Conservation (phyloP, 2,329 filamentous ascomycete genomes). For the Conoideocrella luteorostrata region DNA sequence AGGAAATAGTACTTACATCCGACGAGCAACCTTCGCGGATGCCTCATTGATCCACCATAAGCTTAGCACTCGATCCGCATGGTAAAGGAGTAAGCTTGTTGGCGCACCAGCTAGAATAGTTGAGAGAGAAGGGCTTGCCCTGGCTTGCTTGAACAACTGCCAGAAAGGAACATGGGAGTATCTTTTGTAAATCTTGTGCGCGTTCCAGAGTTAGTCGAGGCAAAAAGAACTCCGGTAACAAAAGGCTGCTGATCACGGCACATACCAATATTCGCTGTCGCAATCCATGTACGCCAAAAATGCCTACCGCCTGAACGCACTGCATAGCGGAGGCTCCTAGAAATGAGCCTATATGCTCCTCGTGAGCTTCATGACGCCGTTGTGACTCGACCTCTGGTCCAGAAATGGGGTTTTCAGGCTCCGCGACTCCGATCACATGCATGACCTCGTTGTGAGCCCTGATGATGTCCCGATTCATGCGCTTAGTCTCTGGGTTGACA, state of each 20-base stretch:
- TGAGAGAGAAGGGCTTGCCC: conserved; percentile 22
- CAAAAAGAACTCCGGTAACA: no score
- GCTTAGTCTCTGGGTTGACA: conserved; percentile 47
- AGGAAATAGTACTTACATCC: conserved; percentile 19
- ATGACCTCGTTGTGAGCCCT: conserved; percentile 58
- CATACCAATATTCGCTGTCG: conserved; percentile 48
- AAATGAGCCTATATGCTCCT: conserved; percentile 39
- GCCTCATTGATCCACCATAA: conserved; percentile 18
- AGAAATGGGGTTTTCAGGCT: conserved; percentile 42
- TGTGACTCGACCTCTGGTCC: conserved; percentile 34
- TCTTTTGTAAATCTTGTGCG: conserved; percentile 42
- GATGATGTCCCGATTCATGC: conserved; percentile 50
- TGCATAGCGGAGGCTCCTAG: conserved; percentile 25
- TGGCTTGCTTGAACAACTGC: conserved; percentile 28
- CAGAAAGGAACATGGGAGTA: conserved; percentile 44
- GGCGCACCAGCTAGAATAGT: conserved; percentile 28
- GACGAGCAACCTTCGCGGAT: conserved; percentile 17
- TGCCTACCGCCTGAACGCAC: conserved; percentile 34
- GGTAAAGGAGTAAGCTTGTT: conserved; percentile 21
- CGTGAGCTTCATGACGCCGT: conserved; percentile 39
- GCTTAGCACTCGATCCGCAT: conserved; percentile 20
- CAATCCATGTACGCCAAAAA: conserved; percentile 48
- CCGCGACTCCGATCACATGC: conserved; percentile 56
- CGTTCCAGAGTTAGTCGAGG: conserved; percentile 14
- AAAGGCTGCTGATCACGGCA: no score